Evolutionary conservation across 305 asterid genomes (phyloP), one percentile per base, ranked within the genome.

Genomic region (Rubia tinctorum): DNA sequence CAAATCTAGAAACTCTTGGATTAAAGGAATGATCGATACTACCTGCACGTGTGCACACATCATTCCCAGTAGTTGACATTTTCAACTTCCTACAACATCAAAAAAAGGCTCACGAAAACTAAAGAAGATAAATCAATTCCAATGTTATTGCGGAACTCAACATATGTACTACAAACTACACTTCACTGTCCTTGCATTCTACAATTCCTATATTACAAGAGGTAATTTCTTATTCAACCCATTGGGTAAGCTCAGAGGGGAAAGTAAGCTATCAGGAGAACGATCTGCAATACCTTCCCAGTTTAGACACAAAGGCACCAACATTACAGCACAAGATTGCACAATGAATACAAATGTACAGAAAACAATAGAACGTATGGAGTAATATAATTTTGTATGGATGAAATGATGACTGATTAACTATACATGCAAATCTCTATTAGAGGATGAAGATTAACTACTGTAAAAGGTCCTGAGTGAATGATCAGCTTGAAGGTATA

Each of bases 281-380:
- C 86, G 82, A 79, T 94, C 97, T 27, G 92, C 97, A 61, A 88
- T 70, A 76, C 96, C 91, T 85, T 94, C 99, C 97, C 99, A 94
- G 68, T 91, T 97, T 91, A 87, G 51, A 71, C 70, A 77, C 68
- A 22, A 77, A 60, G 76, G 68, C 25, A 77, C 55, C 39, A 45
- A 70, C 73, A 76, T 22, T 69, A 72, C 39, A 72, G 25, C 68
- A 61, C 64, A 30, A 61, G 17, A 65, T 71, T 11, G 47, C 13
- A 66, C 18, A 69, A 25, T 13, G 20, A 2, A 60, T 59, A 74
- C 5, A 17, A 34, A 23, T 1, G 2, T n/a, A 37, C 53, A 25
- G 17, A 22, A 60, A 12, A 55, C 12, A 71, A 23, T 12, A 71
- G 30, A 71, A 18, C 40, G 17, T 11, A 71, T 69, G 1, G 39